Evolutionary conservation across 495 filamentous ascomycete genomes (phyloP).

Genomic region (Echria macrotheca): DNA sequence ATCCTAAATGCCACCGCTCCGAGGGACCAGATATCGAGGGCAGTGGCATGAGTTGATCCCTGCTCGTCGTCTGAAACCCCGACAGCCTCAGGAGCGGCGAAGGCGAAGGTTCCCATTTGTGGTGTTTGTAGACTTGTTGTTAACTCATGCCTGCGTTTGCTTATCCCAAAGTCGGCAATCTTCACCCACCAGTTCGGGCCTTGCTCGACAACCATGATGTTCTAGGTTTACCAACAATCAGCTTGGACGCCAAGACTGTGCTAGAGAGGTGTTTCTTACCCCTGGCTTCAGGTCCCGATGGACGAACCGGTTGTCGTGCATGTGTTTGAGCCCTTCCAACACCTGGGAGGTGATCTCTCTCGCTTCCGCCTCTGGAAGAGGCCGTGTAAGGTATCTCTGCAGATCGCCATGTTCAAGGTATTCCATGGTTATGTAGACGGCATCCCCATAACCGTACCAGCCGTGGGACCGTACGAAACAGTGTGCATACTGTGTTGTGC

Average conservation of each 20-base stretch:
- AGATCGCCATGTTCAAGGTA: slow-evolving; percentile 31
- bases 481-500: slow-evolving; percentile 6
- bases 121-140: slow-evolving; percentile 7
- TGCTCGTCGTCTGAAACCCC: neutral
- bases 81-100: slow-evolving; percentile 14
- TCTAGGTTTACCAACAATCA: slow-evolving; percentile 11
- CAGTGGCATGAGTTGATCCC: neutral
- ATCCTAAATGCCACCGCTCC: slow-evolving; percentile 15
- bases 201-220: slow-evolving; percentile 12
- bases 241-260: neutral
- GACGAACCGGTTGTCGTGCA: slow-evolving; percentile 45
- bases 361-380: slow-evolving; percentile 31
- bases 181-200: slow-evolving; percentile 40
- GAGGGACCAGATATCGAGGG: slow-evolving; percentile 20
- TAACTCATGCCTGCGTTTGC: slow-evolving; percentile 14
- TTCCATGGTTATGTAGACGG: slow-evolving; percentile 41
- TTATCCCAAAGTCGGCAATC: slow-evolving; percentile 50
- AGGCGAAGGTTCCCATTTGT: slow-evolving; percentile 13
- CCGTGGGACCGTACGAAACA: slow-evolving; percentile 34
- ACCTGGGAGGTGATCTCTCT: slow-evolving; percentile 36
- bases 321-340: slow-evolving; percentile 38
- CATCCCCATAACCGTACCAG: slow-evolving; percentile 33
- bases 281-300: slow-evolving; percentile 49
- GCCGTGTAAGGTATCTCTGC: slow-evolving; percentile 14
- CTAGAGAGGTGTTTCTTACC: slow-evolving; percentile 11